Conservation (phyloP, 2,329 filamentous ascomycete species). For the Penicillium brevicompactum region DNA sequence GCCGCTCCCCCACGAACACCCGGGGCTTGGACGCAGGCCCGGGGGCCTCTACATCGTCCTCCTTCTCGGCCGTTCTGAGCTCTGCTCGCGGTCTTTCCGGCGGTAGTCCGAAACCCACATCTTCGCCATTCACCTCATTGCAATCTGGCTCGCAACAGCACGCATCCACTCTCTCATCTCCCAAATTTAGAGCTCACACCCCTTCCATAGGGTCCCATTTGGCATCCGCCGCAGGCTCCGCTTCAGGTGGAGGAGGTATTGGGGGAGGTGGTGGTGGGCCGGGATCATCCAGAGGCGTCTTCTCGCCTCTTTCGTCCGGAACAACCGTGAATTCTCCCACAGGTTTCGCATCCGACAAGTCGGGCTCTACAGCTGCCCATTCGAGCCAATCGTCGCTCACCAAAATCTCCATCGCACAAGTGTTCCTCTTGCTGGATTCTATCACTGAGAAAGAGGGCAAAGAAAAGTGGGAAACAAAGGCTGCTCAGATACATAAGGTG, state of each 20-base stretch:
- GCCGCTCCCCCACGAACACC: slow-evolving; percentile 44
- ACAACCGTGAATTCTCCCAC: slow-evolving; percentile 57
- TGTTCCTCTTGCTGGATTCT: slow-evolving; percentile 89
- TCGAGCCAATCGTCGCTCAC: slow-evolving; percentile 67
- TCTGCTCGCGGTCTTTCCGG: slow-evolving; percentile 53
- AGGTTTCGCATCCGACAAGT: slow-evolving; percentile 54
- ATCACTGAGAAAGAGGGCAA: slow-evolving; percentile 93
- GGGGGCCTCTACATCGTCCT: slow-evolving; percentile 50
- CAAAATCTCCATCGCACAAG: slow-evolving; percentile 93
- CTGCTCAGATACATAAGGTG: slow-evolving; percentile 90
- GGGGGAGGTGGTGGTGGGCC: slow-evolving; percentile 56
- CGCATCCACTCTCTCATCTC: slow-evolving; percentile 58
- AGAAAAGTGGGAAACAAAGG: slow-evolving; percentile 89
- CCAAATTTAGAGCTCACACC: slow-evolving; percentile 57
- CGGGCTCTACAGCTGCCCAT: slow-evolving; percentile 43
- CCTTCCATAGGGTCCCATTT: slow-evolving; percentile 58
- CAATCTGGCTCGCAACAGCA: slow-evolving; percentile 58
- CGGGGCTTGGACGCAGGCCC: slow-evolving; percentile 47
- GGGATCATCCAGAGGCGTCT: slow-evolving; percentile 59
- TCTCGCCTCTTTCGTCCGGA: slow-evolving; percentile 61
- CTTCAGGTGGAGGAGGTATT: slow-evolving; percentile 53
- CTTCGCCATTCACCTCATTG: slow-evolving; percentile 57
- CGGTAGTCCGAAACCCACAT: slow-evolving; percentile 57
- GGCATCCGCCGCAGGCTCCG: slow-evolving; percentile 57
- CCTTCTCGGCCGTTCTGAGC: slow-evolving; percentile 56